Base-by-base conservation (phyloP, 371 early-diverging fungal species). In the Mucor piriformis region DNA sequence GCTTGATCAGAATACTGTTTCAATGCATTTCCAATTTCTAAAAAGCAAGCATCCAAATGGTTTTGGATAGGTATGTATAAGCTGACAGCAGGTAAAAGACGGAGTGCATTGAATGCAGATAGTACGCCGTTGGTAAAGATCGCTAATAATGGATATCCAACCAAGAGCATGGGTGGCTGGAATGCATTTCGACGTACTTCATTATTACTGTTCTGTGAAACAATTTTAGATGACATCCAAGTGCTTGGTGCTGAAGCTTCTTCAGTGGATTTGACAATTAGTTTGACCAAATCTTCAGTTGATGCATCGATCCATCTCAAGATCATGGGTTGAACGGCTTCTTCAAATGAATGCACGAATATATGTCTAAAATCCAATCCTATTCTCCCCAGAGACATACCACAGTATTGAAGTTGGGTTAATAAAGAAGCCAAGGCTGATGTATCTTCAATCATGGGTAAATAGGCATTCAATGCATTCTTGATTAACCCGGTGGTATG, bases 371-470 rank as follows among this genome's bases (percentile, higher is more conserved):
- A 88, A 69, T 93, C 94, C 23, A 89, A 67, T 5, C 94, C 94
- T 47, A 92, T 84, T 23, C 91, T 79, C 32, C 90, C 89, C 43
- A 93, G 76, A 7, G 91, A 90, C 79, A 91, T 82, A 38, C 92
- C 91, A 59, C 88, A 90, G 63, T 92, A 93, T 81, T 91, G 90
- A n/a, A 88, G 72, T 54, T 93, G 91, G 1, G 90, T 88, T 37
- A 88, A 66, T 15, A 92, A 57, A 3, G 88, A 88, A 0, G 82
- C 81, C 25, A 92, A 56, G 3, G 85, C 70, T 2, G 88, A 81
- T 1, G 86, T 87, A 51, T 90, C 90, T 20, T 76, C 70, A 50
- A 92, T 82, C 43, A 76, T 66, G 13, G 75, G 73, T 15, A 85
- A 69, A 52, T 84, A 74, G 0, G 62, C 55, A 8, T 67, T 50